Evolutionary conservation across 2,329 filamentous ascomycete genomes (phyloP).

Genomic region (Delphinella strobiligena): DNA sequence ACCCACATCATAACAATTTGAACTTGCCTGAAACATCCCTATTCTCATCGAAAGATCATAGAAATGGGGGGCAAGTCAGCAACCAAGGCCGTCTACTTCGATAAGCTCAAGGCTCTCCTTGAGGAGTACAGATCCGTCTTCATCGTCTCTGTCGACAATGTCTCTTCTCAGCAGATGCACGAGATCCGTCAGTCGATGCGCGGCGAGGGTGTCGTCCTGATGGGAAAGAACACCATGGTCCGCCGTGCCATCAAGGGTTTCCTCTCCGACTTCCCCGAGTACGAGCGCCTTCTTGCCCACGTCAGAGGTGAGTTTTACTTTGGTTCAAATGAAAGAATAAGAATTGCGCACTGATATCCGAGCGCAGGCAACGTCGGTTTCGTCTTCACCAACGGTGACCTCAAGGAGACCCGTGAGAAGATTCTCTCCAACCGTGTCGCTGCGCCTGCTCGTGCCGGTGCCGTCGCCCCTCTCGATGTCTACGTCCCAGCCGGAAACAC

Average conservation of each 20-base stretch:
- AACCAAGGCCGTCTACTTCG: slow-evolving; percentile 96
- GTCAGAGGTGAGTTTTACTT: slow-evolving; percentile 53
- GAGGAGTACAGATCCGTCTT: slow-evolving; percentile 96
- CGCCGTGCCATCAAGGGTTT: slow-evolving; percentile 97
- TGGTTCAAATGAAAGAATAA: neutral
- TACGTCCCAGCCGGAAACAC: slow-evolving; percentile 97
- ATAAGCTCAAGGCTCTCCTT: slow-evolving; percentile 96
- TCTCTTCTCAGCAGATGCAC: slow-evolving; percentile 99
- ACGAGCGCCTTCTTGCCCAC: slow-evolving; percentile 91
- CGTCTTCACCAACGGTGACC: slow-evolving; percentile 97
- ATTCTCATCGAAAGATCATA: slow-evolving; percentile 12
- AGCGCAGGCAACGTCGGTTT: slow-evolving; percentile 78
- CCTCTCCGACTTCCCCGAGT: slow-evolving; percentile 81
- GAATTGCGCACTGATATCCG: neutral
- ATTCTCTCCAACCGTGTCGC: slow-evolving; percentile 96
- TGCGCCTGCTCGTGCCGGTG: slow-evolving; percentile 94
- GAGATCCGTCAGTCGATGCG: slow-evolving; percentile 92
- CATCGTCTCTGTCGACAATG: slow-evolving; percentile 87
- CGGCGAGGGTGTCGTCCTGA: slow-evolving; percentile 85
- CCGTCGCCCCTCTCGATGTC: slow-evolving; percentile 84
- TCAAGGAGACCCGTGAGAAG: slow-evolving; percentile 86
- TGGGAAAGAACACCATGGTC: slow-evolving; percentile 99
- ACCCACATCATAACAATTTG: slow-evolving; percentile 2
- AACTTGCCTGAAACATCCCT: slow-evolving; percentile 13
- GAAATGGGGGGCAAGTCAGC: slow-evolving; percentile 54